Evolutionary conservation across 2,329 filamentous ascomycete genomes (phyloP), one percentile per base, ranked within the genome.

Genomic region (Colletotrichum spaethianum): DNA sequence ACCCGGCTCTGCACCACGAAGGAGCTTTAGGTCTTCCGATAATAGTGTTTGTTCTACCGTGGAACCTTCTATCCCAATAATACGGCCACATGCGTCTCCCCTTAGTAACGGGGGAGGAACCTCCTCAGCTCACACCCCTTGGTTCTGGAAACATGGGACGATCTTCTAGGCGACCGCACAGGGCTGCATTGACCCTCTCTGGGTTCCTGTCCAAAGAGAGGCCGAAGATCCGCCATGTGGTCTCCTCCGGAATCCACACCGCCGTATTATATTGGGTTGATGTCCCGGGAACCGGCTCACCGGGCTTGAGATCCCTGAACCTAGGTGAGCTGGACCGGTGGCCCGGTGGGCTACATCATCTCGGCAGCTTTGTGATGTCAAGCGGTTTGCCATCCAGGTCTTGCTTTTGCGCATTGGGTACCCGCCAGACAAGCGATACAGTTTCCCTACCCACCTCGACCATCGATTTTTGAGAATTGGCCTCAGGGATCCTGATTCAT

Each of bases 171-270:
- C 31, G 63, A 40, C 40, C 31, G 40, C 63, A 38, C 67, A 53
- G 52, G 64, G 69, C 65, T 63, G 59, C 65, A 63, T 69, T 72
- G 64, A 53, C 57, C 64, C 42, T 57, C 18, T 65, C 40, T 36
- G 16, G 12, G 33, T 16, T 63, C 42, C 40, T 63, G 48, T 66
- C 70, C 70, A 73, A 71, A 56, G 60, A 71, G 67, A 73, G 12
- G 53, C 53, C 55, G 4, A 14, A 26, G 46, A 70, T 70, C 42
- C 14, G 40, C 67, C 70, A 73, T 73, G 70, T 73, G 70, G 55
- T 66, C 60, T 42, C 31, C 36, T 18, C 40, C 12, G 48, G 44
- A 70, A 33, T 23, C 70, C 60, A 70, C 53, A 44, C 59, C 26
- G 33, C n/a, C 61, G 40, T 42, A 44, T 20, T 16, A 4, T 46